Percentiles rank a stretch among this genome's conserved stretches.
Conservation (phyloP, 768 basidiomycete genomes). For the Calocera cornea region DNA sequence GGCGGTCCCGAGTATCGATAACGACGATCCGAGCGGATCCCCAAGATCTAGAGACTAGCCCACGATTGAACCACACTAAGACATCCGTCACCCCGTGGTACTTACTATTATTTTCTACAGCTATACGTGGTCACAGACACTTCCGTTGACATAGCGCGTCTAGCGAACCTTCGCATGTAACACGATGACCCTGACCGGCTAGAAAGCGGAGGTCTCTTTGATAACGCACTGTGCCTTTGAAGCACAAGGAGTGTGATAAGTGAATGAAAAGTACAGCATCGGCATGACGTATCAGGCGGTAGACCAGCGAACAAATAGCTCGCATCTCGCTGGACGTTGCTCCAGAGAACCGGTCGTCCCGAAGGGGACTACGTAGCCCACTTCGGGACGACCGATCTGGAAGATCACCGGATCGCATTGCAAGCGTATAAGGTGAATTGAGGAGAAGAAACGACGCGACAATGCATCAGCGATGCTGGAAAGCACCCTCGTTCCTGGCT, state of each 20-base stretch:
- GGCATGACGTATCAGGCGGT: not conserved
- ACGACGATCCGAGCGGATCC: not conserved
- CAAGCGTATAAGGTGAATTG: not conserved
- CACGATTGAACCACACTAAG: too few species aligned
- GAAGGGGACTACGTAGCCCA: too few species aligned
- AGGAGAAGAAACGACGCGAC: not conserved
- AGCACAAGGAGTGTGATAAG: too few species aligned
- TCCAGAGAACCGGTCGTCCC: too few species aligned
- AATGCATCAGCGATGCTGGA: not conserved
- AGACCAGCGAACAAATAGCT: not conserved
- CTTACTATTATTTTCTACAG: too few species aligned
- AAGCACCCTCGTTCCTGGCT: not conserved
- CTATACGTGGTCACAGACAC: not conserved
- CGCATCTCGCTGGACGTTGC: too few species aligned
- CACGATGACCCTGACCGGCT: not conserved
- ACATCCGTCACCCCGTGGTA: too few species aligned
- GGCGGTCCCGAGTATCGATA: not conserved
- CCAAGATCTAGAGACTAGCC: not conserved
- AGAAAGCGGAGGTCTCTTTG: not conserved
- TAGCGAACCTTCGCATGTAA: not conserved
- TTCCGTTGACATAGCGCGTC: not conserved
- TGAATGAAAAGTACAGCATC: not conserved
- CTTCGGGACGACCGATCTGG: not conserved
- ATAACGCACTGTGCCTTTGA: too few species aligned
- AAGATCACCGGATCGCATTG: not conserved